Evolutionary conservation across 192 early-diverging fungal genomes (phyloP), one percentile per base, ranked within the genome.

Genomic region (Dissophora ornata): DNA sequence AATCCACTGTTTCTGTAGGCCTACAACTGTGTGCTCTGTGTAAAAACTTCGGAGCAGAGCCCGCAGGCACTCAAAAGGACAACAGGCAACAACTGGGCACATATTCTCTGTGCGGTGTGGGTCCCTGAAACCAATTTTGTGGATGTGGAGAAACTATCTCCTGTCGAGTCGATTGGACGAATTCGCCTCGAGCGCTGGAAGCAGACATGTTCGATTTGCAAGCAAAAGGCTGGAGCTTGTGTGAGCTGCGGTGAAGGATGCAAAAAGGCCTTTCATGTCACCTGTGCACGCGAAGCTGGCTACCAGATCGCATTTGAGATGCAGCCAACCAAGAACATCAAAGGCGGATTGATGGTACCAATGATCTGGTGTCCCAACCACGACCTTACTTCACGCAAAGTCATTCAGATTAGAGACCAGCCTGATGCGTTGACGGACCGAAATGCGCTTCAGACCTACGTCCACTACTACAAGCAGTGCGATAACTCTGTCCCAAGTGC

Each of bases 11-110:
- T n/a, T 55, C 32, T 32, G 6, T 77, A 87, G 85, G 80, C 81
- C 46, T 92, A 92, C 62, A 53, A 67, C 29, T 94, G 92, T 65
- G 69, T 89, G 0, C 60, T 94, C 10, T 94, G 92, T 53, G 66
- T 78, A 48, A 81, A 82, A 40, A 69, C 68, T 2, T 51, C 56
- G 1, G 66, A 75, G 15, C 34, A 52, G 2, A 41, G 55, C 5
- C 82, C 79, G 2, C 78, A 84, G 21, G 82, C 91, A 12, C 79
- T 92, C 55, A 92, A 91, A 67, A 83, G 79, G 19, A 92, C 92
- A 2, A 83, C 83, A n/a, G 89, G 87, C 3, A 89, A 90, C 66
- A 91, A 91, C 60, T 94, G 92, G 92, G 90, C 83, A 3, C 92
- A 94, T 70, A 80, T 92, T 6, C 69, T 86, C 15, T 94, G 92